Percentiles rank a stretch among this genome's conserved stretches.
Evolutionary conservation across 768 basidiomycete species (phyloP).

Genomic region (Tulasnella sp.): DNA sequence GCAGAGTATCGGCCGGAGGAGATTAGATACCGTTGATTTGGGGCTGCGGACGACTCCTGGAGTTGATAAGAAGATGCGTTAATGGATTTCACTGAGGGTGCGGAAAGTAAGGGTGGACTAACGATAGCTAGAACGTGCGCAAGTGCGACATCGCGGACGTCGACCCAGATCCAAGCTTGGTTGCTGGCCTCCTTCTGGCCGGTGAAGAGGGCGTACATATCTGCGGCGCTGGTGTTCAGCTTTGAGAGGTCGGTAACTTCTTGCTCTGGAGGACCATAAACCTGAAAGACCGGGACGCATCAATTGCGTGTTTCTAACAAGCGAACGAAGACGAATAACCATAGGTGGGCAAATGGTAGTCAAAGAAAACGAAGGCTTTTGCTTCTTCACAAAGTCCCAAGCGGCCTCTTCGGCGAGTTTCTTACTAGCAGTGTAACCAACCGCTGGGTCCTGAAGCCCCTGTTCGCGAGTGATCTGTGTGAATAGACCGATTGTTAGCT

Average conservation of each 20-base stretch:
- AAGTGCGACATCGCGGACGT: slow-evolving; percentile 24
- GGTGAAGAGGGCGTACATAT: slow-evolving; percentile 7
- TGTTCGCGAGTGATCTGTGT: slow-evolving; percentile 4
- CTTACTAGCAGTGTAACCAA: slow-evolving; percentile 47
- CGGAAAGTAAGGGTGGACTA: neutral
- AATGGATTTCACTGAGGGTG: neutral
- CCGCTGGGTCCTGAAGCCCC: neutral
- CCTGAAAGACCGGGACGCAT: neutral
- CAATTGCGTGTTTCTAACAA: no score
- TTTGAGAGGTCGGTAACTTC: slow-evolving; percentile 8
- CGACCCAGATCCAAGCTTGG: slow-evolving; percentile 18
- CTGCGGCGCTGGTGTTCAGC: slow-evolving; percentile 7
- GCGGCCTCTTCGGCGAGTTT: slow-evolving; percentile 51
- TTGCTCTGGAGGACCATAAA: slow-evolving; percentile 12
- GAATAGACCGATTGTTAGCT: neutral
- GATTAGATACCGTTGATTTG: slow-evolving; percentile 14
- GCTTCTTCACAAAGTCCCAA: slow-evolving; percentile 35
- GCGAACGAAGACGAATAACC: slow-evolving; percentile 20
- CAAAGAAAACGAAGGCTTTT: slow-evolving; percentile 36
- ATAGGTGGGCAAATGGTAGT: slow-evolving; percentile 44
- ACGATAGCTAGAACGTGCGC: slow-evolving; percentile 21
- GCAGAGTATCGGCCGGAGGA: slow-evolving; percentile 1
- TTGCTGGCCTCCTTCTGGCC: neutral
- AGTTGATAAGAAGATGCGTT: neutral
- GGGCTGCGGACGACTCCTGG: neutral